These are phyloP conservation scores for Pleurotus eryngii DNA, from an alignment of 768 basidiomycete species.

Conservation along the genomic window DNA sequence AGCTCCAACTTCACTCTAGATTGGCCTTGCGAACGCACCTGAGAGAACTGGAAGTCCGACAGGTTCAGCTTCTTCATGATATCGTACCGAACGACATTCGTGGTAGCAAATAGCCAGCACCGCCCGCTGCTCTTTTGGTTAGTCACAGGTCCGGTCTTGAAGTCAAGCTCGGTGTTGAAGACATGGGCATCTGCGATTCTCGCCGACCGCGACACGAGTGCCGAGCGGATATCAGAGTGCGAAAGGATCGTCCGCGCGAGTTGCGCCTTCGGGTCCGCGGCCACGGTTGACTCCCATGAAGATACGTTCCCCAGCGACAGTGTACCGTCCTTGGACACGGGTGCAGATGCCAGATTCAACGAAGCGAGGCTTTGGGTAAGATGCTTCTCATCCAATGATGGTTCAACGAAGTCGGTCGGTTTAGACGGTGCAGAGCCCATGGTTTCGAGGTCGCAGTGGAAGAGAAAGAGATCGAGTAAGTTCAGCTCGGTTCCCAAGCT, in stretches of 20 bases:
- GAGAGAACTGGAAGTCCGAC: constrained; percentile 88
- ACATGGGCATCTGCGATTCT: constrained; percentile 66
- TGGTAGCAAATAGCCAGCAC: constrained; percentile 96
- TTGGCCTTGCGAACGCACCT: constrained; percentile 43
- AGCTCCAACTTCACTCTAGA: neutral
- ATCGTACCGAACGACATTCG: constrained; percentile 79
- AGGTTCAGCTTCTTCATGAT: constrained; percentile 85
- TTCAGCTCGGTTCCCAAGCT: neutral
- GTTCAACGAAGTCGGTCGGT: neutral
- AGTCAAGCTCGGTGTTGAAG: constrained; percentile 79
- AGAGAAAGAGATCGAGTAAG: constrained; percentile 6
- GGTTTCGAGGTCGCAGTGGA: neutral
- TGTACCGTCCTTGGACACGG: constrained; percentile 57
- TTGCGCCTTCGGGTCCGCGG: constrained; percentile 55
- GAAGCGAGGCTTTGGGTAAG: constrained; percentile 26
- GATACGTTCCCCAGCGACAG: constrained; percentile 55
- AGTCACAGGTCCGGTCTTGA: constrained; percentile 81
- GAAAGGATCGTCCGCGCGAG: constrained; percentile 76
- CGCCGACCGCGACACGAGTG: constrained; percentile 63
- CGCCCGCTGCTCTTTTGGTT: constrained; percentile 86
- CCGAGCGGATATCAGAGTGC: constrained; percentile 61
- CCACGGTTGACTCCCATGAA: constrained; percentile 63
- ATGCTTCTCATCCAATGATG: constrained; percentile 13
- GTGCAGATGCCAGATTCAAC: constrained; percentile 22
- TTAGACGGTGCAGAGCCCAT: constrained; percentile 16